Conservation (phyloP, 2,329 filamentous ascomycete species). For the Claviceps spartinae region DNA sequence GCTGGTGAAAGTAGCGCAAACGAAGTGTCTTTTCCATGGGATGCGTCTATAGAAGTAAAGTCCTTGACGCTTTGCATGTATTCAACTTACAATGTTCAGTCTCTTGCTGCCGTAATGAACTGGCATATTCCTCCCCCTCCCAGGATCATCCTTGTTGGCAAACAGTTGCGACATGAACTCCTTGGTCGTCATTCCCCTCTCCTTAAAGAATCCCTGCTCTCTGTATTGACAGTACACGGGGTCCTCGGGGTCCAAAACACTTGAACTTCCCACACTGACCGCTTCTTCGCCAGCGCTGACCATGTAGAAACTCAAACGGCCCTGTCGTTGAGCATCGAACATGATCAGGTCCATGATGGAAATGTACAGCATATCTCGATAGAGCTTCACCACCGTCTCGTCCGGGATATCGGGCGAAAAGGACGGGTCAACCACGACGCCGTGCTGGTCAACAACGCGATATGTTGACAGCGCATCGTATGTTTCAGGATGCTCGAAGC, state of each 20-base stretch:
- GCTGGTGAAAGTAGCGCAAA: neutral
- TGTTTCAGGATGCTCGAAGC: conserved; percentile 61
- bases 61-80: neutral
- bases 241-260: conserved; percentile 69
- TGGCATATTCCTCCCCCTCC: conserved; percentile 86
- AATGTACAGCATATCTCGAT: conserved; percentile 51
- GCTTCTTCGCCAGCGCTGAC: conserved; percentile 91
- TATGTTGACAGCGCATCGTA: conserved; percentile 77
- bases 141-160: conserved; percentile 67
- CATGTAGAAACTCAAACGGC: conserved; percentile 95
- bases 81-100: conserved; percentile 58
- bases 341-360: conserved; percentile 93
- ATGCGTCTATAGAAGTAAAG: neutral
- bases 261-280: conserved; percentile 78
- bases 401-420: conserved; percentile 58
- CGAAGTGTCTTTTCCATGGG: neutral
- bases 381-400: conserved; percentile 43
- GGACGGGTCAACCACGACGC: conserved; percentile 61
- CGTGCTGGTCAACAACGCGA: conserved; percentile 81
- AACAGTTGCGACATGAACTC: conserved; percentile 96
- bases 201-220: conserved; percentile 80
- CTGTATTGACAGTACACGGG: conserved; percentile 91
- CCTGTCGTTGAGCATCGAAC: conserved; percentile 94
- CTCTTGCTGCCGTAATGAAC: conserved; percentile 84
- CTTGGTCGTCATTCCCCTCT: conserved; percentile 72